Conservation (phyloP, 352 stramenopile genomes). For the Blastocystis sp. region DNA sequence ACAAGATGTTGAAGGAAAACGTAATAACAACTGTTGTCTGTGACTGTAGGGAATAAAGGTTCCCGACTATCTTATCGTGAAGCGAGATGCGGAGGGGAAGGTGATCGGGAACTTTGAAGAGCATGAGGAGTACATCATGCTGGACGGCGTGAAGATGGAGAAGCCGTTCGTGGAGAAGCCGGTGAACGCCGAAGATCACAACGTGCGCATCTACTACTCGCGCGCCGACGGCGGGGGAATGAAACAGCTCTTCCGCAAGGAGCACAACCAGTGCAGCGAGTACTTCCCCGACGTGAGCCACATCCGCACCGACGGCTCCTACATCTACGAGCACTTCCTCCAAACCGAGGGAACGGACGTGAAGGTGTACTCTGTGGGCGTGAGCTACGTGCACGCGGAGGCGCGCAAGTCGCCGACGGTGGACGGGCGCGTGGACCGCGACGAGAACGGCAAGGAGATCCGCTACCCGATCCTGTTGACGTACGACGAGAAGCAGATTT, state of each 20-base stretch:
- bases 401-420: constrained; percentile 95
- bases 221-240: constrained; percentile 91
- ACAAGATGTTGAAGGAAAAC: constrained; percentile 87
- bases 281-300: constrained; percentile 90
- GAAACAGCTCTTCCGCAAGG: constrained; percentile 97
- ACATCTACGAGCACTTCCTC: constrained; percentile 96
- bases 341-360: constrained; percentile 98
- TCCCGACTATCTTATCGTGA: constrained; percentile 90
- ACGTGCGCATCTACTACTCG: constrained; percentile 99
- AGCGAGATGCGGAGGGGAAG: constrained; percentile 81
- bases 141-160: constrained; percentile 84
- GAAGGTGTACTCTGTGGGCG: constrained; percentile 90
- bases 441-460: constrained; percentile 94
- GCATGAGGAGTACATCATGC: constrained; percentile 68
- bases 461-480: constrained; percentile 98
- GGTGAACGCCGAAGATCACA: constrained; percentile 97
- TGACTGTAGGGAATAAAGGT: constrained; percentile 84
- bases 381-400: constrained; percentile 96
- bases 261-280: constrained; percentile 78
- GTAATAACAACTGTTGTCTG: background rate
- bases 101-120: constrained; percentile 65
- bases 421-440: constrained; percentile 92
- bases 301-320: constrained; percentile 88
- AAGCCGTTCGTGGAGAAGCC: constrained; percentile 99
- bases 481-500: constrained; percentile 95